Base-by-base conservation (phyloP, 1,139 yeast species). In the Yamadazyma jaroonii region DNA sequence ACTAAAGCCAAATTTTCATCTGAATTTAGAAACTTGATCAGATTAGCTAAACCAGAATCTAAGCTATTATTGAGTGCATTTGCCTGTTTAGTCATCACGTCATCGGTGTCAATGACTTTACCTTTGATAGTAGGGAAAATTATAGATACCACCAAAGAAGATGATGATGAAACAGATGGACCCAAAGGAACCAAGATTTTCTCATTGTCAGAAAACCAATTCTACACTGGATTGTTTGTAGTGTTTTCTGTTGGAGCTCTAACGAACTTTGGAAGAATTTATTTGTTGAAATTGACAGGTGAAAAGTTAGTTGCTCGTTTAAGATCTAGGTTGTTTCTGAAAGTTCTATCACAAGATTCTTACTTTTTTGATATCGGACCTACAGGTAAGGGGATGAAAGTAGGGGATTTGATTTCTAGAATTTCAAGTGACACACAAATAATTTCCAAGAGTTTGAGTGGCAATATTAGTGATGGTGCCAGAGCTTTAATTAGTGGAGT, bases 371-470 rank as follows among this genome's bases (percentile, higher is more conserved):
- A 92, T 55, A 81, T 85, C 13, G 90, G 94, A 44, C 75, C 75
- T 7, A 52, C 55, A 15, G 57, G 58, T 30, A 42, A 43, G 0
- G 75, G 76, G 6, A 70, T 71, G 74, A 83, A 92, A 54, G 95
- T 90, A 1, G 98, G 97, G 30, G 98, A 92, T 57, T 70, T 92
- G 54, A 88, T 92, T 34, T 87, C 96, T 5, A 69, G 97, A 44
- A 66, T 92, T 28, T 81, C 95, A 17, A 81, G 87, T 31, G 98
- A 92, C 57, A 90, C 97, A 1, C 90, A 85, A 54, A 84, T 92
- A 31, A 96, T 92, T 11, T 80, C 96, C 7, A 77, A 86, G 47
- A 81, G 96, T 1, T 76, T 92, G 47, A 88, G 97, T 31, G 94
- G 87, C 43, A 89, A 89, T 56, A 77, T 92, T 29, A 84, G 95